Base-by-base conservation (phyloP, 306 rosid genomes). In the Betula pendula region DNA sequence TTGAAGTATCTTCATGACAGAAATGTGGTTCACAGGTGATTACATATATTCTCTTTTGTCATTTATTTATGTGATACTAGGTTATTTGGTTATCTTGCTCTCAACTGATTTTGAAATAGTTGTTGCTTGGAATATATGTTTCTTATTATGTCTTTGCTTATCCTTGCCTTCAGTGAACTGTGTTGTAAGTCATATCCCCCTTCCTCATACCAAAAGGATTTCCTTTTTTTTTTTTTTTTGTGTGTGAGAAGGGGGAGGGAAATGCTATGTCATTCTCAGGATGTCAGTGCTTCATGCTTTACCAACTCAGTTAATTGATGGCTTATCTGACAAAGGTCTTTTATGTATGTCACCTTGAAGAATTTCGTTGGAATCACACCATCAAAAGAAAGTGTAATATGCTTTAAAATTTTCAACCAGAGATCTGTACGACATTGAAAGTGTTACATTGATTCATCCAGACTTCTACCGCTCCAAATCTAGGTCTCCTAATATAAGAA, bases 1-100 rank as follows among this genome's bases (percentile, higher is more conserved):
- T 87, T 95, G 86, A 95, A 90, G 90, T 92, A 95, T 84, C 97
- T 95, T 79, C 99, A 92, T 69, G 97, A 95, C 72, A 88, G 78
- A 83, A 80, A 79, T 71, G 97, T 92, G 81, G 83, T 95, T 85
- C 99, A 95, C 89, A 92, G 99, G 99, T 95, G 73, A 83, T 74
- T 38, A 82, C 17, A 33, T 75, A 42, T 9, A 52, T 48, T 68
- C 33, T 68, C 12, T 25, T 10, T 15, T 70, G 63, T 81, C 78
- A 51, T 71, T 68, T 78, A 33, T 55, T 17, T 74, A 43, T 73
- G 25, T 25, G 60, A 8, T 44, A 22, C 44, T 50, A 40, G 17
- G 71, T 67, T 71, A 71, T 66, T 62, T 59, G 62, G 71, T 56
- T 27, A 33, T 58, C 66, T 73, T 55, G 67, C 7, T 63, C 11